Evolutionary conservation across 805 yeast genomes (phyloP), one percentile per base, ranked within the genome.

Genomic region (Metschnikowia dekortorum): DNA sequence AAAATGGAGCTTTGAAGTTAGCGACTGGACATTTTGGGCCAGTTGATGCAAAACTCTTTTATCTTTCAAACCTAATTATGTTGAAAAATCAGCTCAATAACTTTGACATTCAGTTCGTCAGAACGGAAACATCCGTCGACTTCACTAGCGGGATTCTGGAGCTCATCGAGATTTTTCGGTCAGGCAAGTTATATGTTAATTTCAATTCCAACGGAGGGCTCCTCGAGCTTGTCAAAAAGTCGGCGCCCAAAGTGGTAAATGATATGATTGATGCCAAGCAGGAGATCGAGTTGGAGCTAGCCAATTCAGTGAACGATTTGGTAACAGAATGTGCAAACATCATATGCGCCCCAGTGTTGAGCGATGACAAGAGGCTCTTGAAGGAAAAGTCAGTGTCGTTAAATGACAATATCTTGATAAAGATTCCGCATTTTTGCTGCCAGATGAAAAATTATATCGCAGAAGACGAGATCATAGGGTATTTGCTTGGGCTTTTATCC

Each of bases 231-330:
- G 87, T 85, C 2, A 73, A 79, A 54, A 88, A 83, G 28, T 76
- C 88, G 0, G 87, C 85, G 1, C 97, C 96, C 0, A 83, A 79
- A 54, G 89, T 89, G 11, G 85, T 87, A 11, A 84, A 82, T 58
- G 85, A 88, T 62, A 85, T 85, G 87, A 79, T 84, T 42, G 97
- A 91, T 67, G 94, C 83, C 48, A 73, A 75, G 50, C 66, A 67
- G 41, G 97, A 91, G 63, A 71, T 91, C 39, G 87, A 86, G 57
- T 72, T 81, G 26, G 90, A 86, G 55, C 73, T 91, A 55, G 79
- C 91, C 55, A 82, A 81, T 53, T 72, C 84, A 3, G 88, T 90
- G 28, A 85, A 82, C 56, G 81, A 76, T 18, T 83, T 87, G 56
- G 84, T 91, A 3, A 80, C 82, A 44, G 78, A 75, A 11, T 66